A percentile compares a stretch with the other conserved stretches of the same genome.
These are phyloP conservation scores for Penicillium corylophilum DNA, from an alignment of 2,329 filamentous ascomycete species.

Conservation along the genomic window DNA sequence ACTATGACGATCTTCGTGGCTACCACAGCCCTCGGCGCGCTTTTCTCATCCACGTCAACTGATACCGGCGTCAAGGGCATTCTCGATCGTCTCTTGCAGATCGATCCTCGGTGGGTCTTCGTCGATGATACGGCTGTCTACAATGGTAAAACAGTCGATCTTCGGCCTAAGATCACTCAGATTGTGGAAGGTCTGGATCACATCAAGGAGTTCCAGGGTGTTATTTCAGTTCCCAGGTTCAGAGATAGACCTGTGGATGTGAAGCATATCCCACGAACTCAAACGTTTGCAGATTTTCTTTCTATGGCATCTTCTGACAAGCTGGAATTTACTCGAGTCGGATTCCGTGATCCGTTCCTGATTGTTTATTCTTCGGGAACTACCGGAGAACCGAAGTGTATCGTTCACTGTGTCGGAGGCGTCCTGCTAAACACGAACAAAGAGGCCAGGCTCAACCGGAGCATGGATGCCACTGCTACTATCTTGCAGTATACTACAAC, in stretches of 20 bases:
- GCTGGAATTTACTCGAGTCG: slow-evolving; percentile 58
- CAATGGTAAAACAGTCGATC: slow-evolving; percentile 72
- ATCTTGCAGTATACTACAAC: slow-evolving; percentile 65
- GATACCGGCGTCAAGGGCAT: slow-evolving; percentile 80
- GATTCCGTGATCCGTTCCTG: slow-evolving; percentile 71
- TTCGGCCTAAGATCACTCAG: slow-evolving; percentile 68
- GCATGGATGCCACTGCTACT: slow-evolving; percentile 40
- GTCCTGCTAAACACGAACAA: slow-evolving; percentile 47
- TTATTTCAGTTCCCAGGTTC: slow-evolving; percentile 1
- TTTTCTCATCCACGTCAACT: slow-evolving; percentile 74
- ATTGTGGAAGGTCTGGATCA: slow-evolving; percentile 63
- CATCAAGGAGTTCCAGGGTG: slow-evolving; percentile 59
- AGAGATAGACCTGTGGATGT: background rate
- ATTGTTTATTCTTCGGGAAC: slow-evolving; percentile 77
- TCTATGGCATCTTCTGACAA: slow-evolving; percentile 20
- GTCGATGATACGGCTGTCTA: slow-evolving; percentile 78
- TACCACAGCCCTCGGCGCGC: slow-evolving; percentile 64
- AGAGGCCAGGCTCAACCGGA: slow-evolving; percentile 58
- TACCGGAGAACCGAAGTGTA: slow-evolving; percentile 79
- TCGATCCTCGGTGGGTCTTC: slow-evolving; percentile 73
- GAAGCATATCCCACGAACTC: background rate
- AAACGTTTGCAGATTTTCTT: background rate
- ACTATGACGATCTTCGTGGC: slow-evolving; percentile 70
- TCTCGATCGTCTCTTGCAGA: slow-evolving; percentile 69
- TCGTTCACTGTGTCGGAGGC: slow-evolving; percentile 64